These are phyloP conservation scores for Citrullus amarus DNA, from an alignment of 306 rosid genomes.

Conservation along the genomic window DNA sequence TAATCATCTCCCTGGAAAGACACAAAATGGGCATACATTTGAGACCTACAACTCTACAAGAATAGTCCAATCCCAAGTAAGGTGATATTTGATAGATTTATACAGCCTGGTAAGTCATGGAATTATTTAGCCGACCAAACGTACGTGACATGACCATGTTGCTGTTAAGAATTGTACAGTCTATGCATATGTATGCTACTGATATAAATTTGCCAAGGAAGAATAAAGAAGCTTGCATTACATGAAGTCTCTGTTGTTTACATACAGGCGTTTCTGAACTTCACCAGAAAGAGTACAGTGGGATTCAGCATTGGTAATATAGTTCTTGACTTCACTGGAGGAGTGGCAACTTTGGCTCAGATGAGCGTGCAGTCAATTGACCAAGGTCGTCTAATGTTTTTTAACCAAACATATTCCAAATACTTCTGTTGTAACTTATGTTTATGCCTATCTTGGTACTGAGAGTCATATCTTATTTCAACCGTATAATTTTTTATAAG, in stretches of 20 bases:
- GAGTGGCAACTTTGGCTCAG: slow-evolving; percentile 50
- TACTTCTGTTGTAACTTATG: neutral
- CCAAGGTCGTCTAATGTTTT: slow-evolving; percentile 27
- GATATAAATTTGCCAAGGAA: neutral
- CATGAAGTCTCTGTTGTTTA: neutral
- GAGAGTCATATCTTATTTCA: neutral
- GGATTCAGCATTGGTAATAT: slow-evolving; percentile 72
- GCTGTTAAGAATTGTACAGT: neutral
- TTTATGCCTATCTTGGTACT: neutral
- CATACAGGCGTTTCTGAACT: slow-evolving; percentile 58
- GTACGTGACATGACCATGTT: neutral
- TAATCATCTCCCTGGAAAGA: neutral
- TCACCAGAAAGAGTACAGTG: slow-evolving; percentile 51
- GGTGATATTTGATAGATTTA: neutral
- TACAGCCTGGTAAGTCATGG: neutral
- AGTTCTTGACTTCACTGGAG: slow-evolving; percentile 60
- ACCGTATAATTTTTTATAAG: neutral
- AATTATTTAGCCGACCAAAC: neutral
- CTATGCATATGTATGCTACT: neutral
- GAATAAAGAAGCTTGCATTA: neutral
- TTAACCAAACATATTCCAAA: neutral
- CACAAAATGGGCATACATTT: neutral
- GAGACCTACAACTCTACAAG: neutral
- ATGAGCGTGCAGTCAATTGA: slow-evolving; percentile 74
- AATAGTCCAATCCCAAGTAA: neutral